These are phyloP conservation scores for Austroboletus novae-zelandiae DNA, from an alignment of 1,284 basidiomycete species.

Conservation along the genomic window DNA sequence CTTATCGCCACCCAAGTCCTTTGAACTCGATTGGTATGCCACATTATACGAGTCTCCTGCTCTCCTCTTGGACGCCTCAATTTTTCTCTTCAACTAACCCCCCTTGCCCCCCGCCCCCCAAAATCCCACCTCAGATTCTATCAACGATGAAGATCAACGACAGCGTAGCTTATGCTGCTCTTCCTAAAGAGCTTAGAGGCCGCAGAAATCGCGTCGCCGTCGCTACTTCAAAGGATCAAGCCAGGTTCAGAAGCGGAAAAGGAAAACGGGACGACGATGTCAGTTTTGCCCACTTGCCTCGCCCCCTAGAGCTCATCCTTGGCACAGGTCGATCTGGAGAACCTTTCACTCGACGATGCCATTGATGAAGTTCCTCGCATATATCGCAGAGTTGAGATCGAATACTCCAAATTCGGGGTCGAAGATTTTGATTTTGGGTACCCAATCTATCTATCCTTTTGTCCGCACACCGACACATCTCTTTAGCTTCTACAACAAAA, in stretches of 20 bases:
- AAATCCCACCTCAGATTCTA: slow-evolving; percentile 79
- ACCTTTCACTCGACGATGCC: slow-evolving; percentile 45
- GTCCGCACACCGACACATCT: neutral
- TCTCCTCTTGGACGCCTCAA: slow-evolving; percentile 76
- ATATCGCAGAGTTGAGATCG: slow-evolving; percentile 94
- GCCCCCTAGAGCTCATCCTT: neutral
- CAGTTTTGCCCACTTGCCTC: neutral
- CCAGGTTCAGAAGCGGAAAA: slow-evolving; percentile 87
- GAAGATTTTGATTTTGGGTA: slow-evolving; percentile 99
- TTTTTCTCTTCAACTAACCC: slow-evolving; percentile 45
- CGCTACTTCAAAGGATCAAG: slow-evolving; percentile 47
- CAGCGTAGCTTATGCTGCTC: slow-evolving; percentile 82
- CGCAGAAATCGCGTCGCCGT: slow-evolving; percentile 72
- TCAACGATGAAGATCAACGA: slow-evolving; percentile 83
- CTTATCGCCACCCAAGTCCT: slow-evolving; percentile 49
- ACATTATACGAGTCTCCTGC: slow-evolving; percentile 72
- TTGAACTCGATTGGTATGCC: slow-evolving; percentile 91
- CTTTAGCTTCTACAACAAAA: slow-evolving; percentile 89
- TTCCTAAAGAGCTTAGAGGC: slow-evolving; percentile 82
- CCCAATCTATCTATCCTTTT: slow-evolving; percentile 12
- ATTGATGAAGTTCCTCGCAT: slow-evolving; percentile 73
- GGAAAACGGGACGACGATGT: slow-evolving; percentile 43
- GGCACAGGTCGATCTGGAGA: slow-evolving; percentile 47
- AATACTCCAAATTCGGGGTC: slow-evolving; percentile 98
- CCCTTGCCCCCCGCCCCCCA: slow-evolving; percentile 62